Evolutionary conservation across 2,329 filamentous ascomycete genomes (phyloP), one percentile per base, ranked within the genome.

Genomic region (Pseudogymnoascus sp.): DNA sequence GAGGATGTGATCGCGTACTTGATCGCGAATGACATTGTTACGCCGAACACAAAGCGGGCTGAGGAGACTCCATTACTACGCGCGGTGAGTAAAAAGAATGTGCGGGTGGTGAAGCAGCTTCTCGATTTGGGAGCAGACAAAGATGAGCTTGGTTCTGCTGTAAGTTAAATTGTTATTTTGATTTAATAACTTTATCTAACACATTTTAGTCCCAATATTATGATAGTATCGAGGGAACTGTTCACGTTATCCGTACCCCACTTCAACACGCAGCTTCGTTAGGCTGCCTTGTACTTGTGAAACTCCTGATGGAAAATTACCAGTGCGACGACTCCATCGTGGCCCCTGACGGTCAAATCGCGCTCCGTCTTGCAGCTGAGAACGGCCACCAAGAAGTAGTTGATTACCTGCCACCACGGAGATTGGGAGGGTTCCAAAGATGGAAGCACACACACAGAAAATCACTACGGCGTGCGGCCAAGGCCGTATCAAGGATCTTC

Each of bases 271-370:
- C 79, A 2, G 78, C 79, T 1, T 69, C 72, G 24, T 63, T 65
- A 1, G 79, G 79, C 1, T 72, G 76, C 8, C 65, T 80, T 3
- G 71, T 76, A 3, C 64, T 81, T 3, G 78, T 78, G 33, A 75
- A 71, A 65, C 68, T 80, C 1, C 69, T 82, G 11, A 69, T 77
- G 56, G 72, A 77, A 16, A 73, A 76, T 11, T 75, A 75, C 22
- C 69, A 71, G 16, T 78, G 78, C 11, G 74, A 81, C 65, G 79
- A 81, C 67, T 68, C 71, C 1, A 60, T 79, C 4, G 70, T 81
- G 7, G 78, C 79, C 0, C 76, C 77, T 4, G 78, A 81, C 61
- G 80, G 79, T 0, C 75, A 79, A 60, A 72, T 77, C 0, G 79
- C 79, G 0, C 69, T 81, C 12, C 75, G 79, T 1, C 73, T 82